phyloP scores from a whole-genome alignment of 208 protist species.

The Acanthamoeba lenticulata region DNA sequence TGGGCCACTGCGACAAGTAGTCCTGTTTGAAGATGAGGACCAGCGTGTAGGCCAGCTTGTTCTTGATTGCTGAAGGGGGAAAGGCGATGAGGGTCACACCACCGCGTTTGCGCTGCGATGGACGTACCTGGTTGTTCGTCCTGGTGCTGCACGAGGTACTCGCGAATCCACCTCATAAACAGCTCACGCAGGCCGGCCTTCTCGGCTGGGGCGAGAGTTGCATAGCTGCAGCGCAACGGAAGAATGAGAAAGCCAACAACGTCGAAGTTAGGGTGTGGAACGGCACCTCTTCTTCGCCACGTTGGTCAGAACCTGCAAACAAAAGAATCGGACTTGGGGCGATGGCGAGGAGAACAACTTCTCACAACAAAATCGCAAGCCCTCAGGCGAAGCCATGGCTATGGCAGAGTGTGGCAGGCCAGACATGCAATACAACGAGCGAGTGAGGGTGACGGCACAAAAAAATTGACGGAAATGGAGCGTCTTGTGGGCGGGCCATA shows the following conservation, averaged over 20 bases:
- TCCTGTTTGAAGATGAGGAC: conserved; percentile 80
- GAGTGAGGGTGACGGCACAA: neutral
- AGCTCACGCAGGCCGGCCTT: conserved; percentile 54
- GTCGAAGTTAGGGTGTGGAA: neutral
- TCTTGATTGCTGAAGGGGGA: conserved; percentile 60
- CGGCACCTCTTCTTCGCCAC: conserved; percentile 63
- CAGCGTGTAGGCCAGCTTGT: conserved; percentile 76
- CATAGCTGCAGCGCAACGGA: conserved; percentile 21
- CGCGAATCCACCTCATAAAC: conserved; percentile 69
- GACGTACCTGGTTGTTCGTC: conserved; percentile 67
- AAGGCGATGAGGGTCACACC: neutral
- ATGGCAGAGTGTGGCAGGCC: neutral
- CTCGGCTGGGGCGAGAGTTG: conserved; percentile 40
- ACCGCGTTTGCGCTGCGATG: neutral
- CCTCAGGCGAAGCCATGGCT: conserved; percentile 52
- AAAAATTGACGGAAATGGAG: neutral
- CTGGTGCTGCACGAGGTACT: conserved; percentile 17
- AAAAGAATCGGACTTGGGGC: conserved; percentile 75
- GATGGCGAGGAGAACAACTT: conserved; percentile 59
- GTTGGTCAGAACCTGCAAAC: conserved; percentile 75
- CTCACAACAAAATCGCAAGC: conserved; percentile 75
- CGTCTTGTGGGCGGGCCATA: neutral
- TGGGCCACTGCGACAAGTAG: conserved; percentile 71
- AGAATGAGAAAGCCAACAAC: neutral
- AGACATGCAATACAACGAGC: neutral